Evolutionary conservation across 257 asterid genomes (phyloP).

Genomic region (Solanum chaucha): DNA sequence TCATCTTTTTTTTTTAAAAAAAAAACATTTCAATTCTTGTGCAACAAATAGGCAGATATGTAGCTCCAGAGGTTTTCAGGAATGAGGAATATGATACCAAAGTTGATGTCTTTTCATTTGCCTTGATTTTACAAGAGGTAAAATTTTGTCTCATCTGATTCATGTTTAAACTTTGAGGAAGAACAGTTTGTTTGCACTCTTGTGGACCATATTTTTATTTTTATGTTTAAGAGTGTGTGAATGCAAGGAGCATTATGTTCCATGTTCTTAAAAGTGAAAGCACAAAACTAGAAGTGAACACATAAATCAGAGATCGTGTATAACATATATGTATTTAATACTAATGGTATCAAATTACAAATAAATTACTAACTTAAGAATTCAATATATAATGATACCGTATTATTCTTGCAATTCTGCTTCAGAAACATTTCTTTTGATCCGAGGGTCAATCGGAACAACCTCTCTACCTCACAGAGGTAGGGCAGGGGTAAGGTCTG

Average conservation of each 20-base stretch:
- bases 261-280: background rate
- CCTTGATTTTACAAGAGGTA: constrained; percentile 89
- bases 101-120: constrained; percentile 96
- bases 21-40: background rate
- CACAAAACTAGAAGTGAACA: background rate
- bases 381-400: background rate
- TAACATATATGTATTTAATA: background rate
- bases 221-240: background rate
- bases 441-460: background rate
- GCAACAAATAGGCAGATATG: constrained; percentile 59
- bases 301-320: background rate
- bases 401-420: background rate
- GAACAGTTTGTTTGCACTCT: background rate
- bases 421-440: background rate
- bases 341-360: background rate
- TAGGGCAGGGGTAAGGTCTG: background rate
- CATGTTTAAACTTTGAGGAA: background rate
- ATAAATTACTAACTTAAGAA: background rate
- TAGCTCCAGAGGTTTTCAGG: constrained; percentile 86
- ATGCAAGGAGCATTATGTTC: background rate
- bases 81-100: constrained; percentile 87
- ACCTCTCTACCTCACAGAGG: background rate
- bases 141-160: background rate
- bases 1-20: background rate
- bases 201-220: background rate